Percentiles rank a stretch among this genome's conserved stretches.
Evolutionary conservation across 768 basidiomycete genomes (phyloP).

Genomic region (Paxillus rubicundulus): DNA sequence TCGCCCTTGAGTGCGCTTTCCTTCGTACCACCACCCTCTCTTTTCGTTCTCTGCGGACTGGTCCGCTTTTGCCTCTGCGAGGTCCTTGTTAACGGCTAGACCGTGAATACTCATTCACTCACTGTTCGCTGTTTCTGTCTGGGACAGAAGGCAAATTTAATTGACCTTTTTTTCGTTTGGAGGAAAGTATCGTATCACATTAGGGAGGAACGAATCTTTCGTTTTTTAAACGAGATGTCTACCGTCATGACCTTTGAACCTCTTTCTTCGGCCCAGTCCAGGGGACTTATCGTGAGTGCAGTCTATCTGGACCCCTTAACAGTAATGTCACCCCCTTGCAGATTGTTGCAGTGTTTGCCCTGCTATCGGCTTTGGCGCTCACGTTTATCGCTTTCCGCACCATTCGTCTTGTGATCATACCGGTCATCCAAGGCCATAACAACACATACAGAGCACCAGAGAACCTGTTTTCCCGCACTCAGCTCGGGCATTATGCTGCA

Average conservation of each 20-base stretch:
- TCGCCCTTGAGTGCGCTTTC: constrained; percentile 6
- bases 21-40: constrained; percentile 17
- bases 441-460: constrained; percentile 37
- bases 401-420: constrained; percentile 43
- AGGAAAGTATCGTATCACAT: background rate
- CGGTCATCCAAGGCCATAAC: constrained; percentile 26
- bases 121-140: constrained; percentile 9
- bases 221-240: constrained; percentile 2
- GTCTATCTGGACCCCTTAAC: background rate
- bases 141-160: constrained; percentile 10
- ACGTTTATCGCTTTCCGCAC: constrained; percentile 48
- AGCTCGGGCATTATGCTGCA: constrained; percentile 65
- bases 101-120: constrained; percentile 12
- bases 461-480: constrained; percentile 67
- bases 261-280: constrained; percentile 12
- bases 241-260: constrained; percentile 3
- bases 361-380: constrained; percentile 53
- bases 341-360: constrained; percentile 51
- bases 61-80: constrained; percentile 34
- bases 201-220: constrained; percentile 1
- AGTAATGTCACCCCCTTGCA: constrained; percentile 9
- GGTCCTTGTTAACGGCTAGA: constrained; percentile 26
- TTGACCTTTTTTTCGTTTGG: background rate
- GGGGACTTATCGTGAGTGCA: constrained; percentile 21
- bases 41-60: constrained; percentile 33